Base-by-base conservation (phyloP, 768 basidiomycete genomes). In the Gyrodon lividus region DNA sequence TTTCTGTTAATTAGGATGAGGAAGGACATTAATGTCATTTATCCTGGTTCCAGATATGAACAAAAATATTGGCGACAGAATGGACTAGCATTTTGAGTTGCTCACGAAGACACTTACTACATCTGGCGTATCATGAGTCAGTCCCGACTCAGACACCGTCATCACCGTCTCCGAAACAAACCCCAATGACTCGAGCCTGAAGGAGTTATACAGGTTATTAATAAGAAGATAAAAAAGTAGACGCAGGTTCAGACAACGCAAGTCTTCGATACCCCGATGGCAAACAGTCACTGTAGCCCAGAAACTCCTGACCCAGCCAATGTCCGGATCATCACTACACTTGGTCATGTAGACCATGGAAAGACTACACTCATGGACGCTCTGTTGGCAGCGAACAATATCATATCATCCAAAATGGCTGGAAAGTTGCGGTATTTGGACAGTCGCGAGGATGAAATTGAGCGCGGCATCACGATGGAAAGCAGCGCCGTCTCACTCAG, bases 391-490 rank as follows among this genome's bases (percentile, higher is more conserved):
- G 93, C 96, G 19, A 98, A 98, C 73, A 96, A 92, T 63, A 98
- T 99, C 65, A 98, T 99, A 62, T 98, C 96, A 0, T 72, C 86
- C 9, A 75, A 90, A 48, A 89, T 98, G 86, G 96, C 94, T 2
- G 97, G 97, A 9, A 98, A 97, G 68, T 85, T 98, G 70, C 78
- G 97, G 48, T 99, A 96, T 67, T 75, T 98, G 47, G 97, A 99
- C 66, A 92, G 88, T 52, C 78, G 97, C 58, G 94, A 98, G 66
- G 97, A 98, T 61, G 97, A 99, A 64, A 95, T 98, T 62, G 87
- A 98, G 70, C 76, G 97, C 44, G 97, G 97, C 2, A 99, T 99
- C 54, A 98, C 97, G 0, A 98, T 99, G 97, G 95, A 99, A 71
- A 92, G 91, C 57, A 94, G 91, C 67, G 95, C 97, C 0, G 88